Percentiles rank a stretch among this genome's conserved stretches.
phyloP scores from a whole-genome alignment of 106 monocot genomes.

The Cymbidium sinense region DNA sequence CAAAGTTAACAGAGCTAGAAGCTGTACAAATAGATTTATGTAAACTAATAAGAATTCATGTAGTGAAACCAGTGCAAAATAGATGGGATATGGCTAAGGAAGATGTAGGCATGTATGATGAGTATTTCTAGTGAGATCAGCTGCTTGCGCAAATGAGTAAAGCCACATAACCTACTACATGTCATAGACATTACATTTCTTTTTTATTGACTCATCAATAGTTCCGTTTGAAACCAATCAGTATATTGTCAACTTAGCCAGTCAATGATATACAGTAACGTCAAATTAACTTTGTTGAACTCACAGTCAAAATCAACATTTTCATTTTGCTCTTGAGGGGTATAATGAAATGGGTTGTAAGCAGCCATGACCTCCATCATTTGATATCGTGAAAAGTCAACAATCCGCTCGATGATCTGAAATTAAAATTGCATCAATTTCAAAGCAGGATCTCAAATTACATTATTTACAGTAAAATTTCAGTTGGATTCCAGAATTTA shows the following conservation, averaged over 20 bases:
- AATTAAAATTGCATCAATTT: constrained; percentile 1
- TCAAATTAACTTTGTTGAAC: neutral
- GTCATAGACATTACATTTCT: too few relatives aligned
- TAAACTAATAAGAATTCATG: too few relatives aligned
- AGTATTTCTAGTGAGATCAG: too few relatives aligned
- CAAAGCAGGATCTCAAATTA: constrained; percentile 4
- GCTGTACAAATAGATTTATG: too few relatives aligned
- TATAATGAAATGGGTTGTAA: constrained; percentile 58
- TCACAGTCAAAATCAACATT: constrained; percentile 62
- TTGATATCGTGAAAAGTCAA: constrained; percentile 88
- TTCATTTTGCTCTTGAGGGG: constrained; percentile 59
- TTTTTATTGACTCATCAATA: neutral
- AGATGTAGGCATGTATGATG: neutral
- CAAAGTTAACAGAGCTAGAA: too few relatives aligned
- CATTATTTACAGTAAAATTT: neutral
- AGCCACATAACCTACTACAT: too few relatives aligned
- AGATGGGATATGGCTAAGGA: neutral
- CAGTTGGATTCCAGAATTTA: neutral
- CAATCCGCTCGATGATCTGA: constrained; percentile 90
- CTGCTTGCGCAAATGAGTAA: too few relatives aligned
- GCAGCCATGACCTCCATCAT: constrained; percentile 70
- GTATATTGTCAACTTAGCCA: neutral
- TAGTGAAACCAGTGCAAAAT: neutral
- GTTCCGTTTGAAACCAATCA: neutral
- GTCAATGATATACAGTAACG: neutral